These are phyloP conservation scores for Eimeria zaria DNA, from an alignment of 169 alveolate genomes.

Conservation along the genomic window DNA sequence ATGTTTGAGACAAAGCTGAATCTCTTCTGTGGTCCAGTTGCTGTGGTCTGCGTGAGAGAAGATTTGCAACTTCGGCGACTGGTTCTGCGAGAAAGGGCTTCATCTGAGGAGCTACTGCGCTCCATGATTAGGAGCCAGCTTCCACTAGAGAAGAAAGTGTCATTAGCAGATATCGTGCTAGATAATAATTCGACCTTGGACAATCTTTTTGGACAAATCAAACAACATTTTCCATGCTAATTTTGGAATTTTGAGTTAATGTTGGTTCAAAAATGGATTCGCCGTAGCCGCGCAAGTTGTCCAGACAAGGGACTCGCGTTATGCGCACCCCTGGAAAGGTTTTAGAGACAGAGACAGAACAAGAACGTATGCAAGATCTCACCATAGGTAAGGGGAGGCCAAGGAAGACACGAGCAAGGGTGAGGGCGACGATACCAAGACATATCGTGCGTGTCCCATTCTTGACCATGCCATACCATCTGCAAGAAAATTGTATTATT, in stretches of 20 bases:
- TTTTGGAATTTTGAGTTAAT: conserved; percentile 7
- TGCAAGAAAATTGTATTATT: background rate
- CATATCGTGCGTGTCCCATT: conserved; percentile 61
- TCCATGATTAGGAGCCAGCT: conserved; percentile 63
- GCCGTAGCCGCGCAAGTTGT: conserved; percentile 36
- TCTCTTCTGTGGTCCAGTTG: conserved; percentile 57
- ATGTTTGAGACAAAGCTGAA: conserved; percentile 33
- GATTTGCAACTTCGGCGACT: conserved; percentile 64
- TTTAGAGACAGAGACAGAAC: background rate
- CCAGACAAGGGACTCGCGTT: conserved; percentile 6
- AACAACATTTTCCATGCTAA: conserved; percentile 73
- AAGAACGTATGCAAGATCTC: background rate
- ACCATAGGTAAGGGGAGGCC: conserved; percentile 76
- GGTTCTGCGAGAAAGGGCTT: conserved; percentile 16
- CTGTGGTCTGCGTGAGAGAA: conserved; percentile 11
- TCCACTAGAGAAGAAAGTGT: conserved; percentile 61
- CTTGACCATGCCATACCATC: conserved; percentile 52
- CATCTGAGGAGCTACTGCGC: conserved; percentile 31
- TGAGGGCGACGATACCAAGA: conserved; percentile 47
- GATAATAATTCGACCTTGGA: conserved; percentile 67
- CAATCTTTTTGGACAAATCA: conserved; percentile 35
- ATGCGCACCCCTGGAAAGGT: conserved; percentile 53
- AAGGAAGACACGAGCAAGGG: conserved; percentile 64
- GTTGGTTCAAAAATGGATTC: conserved; percentile 8
- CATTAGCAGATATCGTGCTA: conserved; percentile 61